Percentiles rank a stretch among this genome's conserved stretches.
phyloP scores from a whole-genome alignment of 345 rosid genomes.

The Pelargonium nanum region DNA sequence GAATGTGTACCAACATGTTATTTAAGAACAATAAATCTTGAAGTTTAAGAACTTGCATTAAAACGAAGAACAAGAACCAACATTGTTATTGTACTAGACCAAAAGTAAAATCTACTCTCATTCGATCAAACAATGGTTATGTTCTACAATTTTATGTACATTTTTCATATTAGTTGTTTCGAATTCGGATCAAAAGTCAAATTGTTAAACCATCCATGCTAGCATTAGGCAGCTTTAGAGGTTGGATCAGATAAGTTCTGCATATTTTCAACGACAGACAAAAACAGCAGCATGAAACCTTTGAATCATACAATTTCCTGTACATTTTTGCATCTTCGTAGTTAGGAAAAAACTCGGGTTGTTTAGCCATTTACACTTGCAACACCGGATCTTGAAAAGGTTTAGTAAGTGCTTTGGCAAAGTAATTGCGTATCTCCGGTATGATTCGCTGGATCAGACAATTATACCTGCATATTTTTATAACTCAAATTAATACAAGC shows the following conservation, averaged over 20 bases:
- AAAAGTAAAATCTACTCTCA: background rate
- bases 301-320: background rate
- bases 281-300: background rate
- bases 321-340: background rate
- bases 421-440: background rate
- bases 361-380: background rate
- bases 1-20: too few relatives aligned
- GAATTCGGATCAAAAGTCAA: background rate
- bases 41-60: too few relatives aligned
- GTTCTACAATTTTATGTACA: background rate
- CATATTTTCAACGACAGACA: background rate
- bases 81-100: background rate
- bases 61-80: too few relatives aligned
- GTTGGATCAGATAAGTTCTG: too few relatives aligned
- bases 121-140: background rate
- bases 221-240: background rate
- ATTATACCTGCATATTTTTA: background rate
- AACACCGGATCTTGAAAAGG: background rate
- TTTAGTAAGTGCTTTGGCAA: background rate
- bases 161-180: background rate
- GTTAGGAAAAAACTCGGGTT: background rate
- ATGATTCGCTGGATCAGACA: background rate
- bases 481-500: background rate
- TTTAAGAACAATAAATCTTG: too few relatives aligned
- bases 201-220: background rate